These are phyloP conservation scores for Clarireedia sp. DNA, from an alignment of 2,329 filamentous ascomycete species.

Conservation along the genomic window DNA sequence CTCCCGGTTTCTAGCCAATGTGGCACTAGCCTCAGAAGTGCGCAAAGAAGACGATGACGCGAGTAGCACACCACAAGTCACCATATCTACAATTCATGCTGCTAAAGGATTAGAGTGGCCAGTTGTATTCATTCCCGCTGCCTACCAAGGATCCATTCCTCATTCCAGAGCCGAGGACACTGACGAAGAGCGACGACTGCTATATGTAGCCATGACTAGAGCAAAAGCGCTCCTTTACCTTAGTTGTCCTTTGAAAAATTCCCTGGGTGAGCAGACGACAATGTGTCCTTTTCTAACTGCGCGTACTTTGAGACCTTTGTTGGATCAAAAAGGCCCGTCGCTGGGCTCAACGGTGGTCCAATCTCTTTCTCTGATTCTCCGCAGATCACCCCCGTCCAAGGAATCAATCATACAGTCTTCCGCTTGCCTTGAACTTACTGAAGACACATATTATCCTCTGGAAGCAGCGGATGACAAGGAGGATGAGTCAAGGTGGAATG, in stretches of 20 bases:
- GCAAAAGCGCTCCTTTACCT: slow-evolving; percentile 81
- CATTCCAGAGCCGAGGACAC: slow-evolving; percentile 78
- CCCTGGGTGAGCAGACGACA: slow-evolving; percentile 52
- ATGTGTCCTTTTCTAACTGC: slow-evolving; percentile 66
- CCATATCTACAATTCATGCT: slow-evolving; percentile 92
- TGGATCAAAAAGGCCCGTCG: slow-evolving; percentile 59
- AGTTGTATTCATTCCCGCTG: slow-evolving; percentile 83
- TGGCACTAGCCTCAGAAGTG: slow-evolving; percentile 75
- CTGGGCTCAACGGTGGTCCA: slow-evolving; percentile 55
- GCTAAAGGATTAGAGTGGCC: slow-evolving; percentile 97
- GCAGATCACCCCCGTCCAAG: slow-evolving; percentile 44
- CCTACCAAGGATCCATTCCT: slow-evolving; percentile 84
- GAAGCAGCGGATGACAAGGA: slow-evolving; percentile 45
- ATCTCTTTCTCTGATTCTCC: slow-evolving; percentile 69
- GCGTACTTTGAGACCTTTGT: slow-evolving; percentile 41
- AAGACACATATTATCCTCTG: slow-evolving; percentile 62
- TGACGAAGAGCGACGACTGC: slow-evolving; percentile 77
- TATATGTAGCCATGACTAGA: slow-evolving; percentile 96
- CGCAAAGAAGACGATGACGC: slow-evolving; percentile 54
- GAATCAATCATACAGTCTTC: slow-evolving; percentile 35
- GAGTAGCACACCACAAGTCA: slow-evolving; percentile 57
- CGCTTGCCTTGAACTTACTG: slow-evolving; percentile 45
- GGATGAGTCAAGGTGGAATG: slow-evolving; percentile 32
- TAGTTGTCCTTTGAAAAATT: slow-evolving; percentile 66
- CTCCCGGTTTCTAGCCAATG: slow-evolving; percentile 78